Evolutionary conservation across 257 asterid genomes (phyloP).

Genomic region (Penstemon newberryi): DNA sequence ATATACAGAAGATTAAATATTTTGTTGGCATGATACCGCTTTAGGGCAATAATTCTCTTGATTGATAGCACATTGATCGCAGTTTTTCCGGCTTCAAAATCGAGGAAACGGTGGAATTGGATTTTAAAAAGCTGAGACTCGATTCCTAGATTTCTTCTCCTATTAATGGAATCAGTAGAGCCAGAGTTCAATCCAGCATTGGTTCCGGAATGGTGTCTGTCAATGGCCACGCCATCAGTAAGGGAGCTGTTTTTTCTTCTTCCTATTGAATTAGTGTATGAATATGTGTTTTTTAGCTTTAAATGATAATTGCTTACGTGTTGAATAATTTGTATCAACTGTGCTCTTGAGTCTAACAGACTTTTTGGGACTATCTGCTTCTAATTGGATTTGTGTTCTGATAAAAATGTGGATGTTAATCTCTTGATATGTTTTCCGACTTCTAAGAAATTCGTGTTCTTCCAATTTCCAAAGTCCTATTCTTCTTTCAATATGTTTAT

Average conservation of each 20-base stretch:
- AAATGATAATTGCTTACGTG: slow-evolving; percentile 10
- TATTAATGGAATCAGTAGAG: slow-evolving; percentile 80
- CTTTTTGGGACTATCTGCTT: no score
- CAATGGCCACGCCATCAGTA: slow-evolving; percentile 68
- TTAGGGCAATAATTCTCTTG: no score
- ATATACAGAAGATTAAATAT: no score
- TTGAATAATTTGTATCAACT: not conserved
- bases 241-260: slow-evolving; percentile 42
- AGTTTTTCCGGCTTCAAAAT: slow-evolving; percentile 62
- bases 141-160: slow-evolving; percentile 90
- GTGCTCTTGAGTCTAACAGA: not conserved
- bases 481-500: not conserved
- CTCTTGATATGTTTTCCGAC: not conserved
- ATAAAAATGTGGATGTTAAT: not conserved
- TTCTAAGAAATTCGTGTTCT: not conserved
- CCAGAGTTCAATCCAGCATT: slow-evolving; percentile 93
- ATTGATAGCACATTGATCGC: not conserved
- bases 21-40: no score
- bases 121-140: slow-evolving; percentile 61
- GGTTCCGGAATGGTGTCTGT: slow-evolving; percentile 85
- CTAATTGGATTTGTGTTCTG: no score
- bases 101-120: slow-evolving; percentile 54
- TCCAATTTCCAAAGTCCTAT: not conserved
- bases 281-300: not conserved
- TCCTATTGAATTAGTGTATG: slow-evolving; percentile 14